These are phyloP conservation scores for Purpureocillium lavendulum DNA, from an alignment of 2,329 filamentous ascomycete genomes.

Conservation along the genomic window DNA sequence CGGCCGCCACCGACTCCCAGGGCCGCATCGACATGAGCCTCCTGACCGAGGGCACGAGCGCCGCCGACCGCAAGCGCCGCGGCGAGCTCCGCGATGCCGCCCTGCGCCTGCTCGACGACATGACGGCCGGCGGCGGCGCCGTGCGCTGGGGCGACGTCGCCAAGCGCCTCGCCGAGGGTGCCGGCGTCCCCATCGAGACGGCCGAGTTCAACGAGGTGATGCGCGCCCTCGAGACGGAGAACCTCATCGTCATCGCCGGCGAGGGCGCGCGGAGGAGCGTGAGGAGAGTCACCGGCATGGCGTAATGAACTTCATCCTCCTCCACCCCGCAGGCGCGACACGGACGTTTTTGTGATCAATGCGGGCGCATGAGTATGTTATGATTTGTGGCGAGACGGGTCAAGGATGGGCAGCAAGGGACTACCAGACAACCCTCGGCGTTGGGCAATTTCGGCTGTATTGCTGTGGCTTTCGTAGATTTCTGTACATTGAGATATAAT, in stretches of 20 bases:
- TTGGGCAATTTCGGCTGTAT: too few relatives aligned
- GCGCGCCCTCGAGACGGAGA: constrained; percentile 74
- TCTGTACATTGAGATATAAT: too few relatives aligned
- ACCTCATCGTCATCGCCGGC: constrained; percentile 68
- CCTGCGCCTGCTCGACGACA: constrained; percentile 68
- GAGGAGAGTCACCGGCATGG: constrained; percentile 57
- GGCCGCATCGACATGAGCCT: constrained; percentile 96
- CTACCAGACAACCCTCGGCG: too few relatives aligned
- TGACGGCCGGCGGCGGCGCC: constrained; percentile 57
- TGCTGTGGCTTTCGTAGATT: too few relatives aligned
- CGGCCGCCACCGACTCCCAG: constrained; percentile 87
- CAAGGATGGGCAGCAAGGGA: too few relatives aligned
- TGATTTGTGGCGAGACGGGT: too few relatives aligned
- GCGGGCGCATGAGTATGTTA: too few relatives aligned
- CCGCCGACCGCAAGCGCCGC: constrained; percentile 74
- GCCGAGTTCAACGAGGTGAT: constrained; percentile 79
- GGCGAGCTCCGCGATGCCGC: constrained; percentile 79
- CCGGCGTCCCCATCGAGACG: constrained; percentile 63
- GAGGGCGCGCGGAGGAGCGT: constrained; percentile 80
- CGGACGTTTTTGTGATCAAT: too few relatives aligned
- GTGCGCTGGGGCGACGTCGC: constrained; percentile 75
- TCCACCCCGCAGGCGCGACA: too few relatives aligned
- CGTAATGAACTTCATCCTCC: too few relatives aligned
- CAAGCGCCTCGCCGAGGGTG: constrained; percentile 62
- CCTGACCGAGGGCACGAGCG: constrained; percentile 86